phyloP scores from a whole-genome alignment of 306 rosid genomes.

The Senna tora region DNA sequence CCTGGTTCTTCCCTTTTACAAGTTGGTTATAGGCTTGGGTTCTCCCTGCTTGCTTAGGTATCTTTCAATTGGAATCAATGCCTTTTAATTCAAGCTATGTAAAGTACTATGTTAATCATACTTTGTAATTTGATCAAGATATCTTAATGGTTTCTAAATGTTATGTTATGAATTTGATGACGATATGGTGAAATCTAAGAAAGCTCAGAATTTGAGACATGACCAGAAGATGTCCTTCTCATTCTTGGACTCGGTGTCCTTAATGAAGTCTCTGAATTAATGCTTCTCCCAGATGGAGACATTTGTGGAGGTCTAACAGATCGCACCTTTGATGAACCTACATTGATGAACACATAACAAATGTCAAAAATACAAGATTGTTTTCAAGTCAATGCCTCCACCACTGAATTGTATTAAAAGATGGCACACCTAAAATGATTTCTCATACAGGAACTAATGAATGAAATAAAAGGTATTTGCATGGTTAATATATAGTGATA shows the following conservation, averaged over 20 bases:
- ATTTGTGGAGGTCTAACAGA: slow-evolving; percentile 74
- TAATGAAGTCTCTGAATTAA: slow-evolving; percentile 49
- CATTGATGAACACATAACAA: slow-evolving; percentile 36
- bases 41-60: too few species aligned
- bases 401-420: not conserved
- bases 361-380: slow-evolving; percentile 10
- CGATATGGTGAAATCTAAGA: slow-evolving; percentile 46
- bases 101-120: slow-evolving; percentile 35
- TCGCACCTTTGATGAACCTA: slow-evolving; percentile 66
- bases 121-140: slow-evolving; percentile 34
- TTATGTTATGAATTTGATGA: slow-evolving; percentile 28
- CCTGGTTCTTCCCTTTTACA: too few species aligned
- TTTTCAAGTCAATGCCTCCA: not conserved
- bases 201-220: slow-evolving; percentile 89
- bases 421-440: not conserved
- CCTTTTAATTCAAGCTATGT: slow-evolving; percentile 30
- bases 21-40: too few species aligned
- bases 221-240: slow-evolving; percentile 69
- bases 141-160: slow-evolving; percentile 31
- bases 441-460: not conserved
- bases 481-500: not conserved
- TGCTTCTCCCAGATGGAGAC: slow-evolving; percentile 45
- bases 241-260: slow-evolving; percentile 59
- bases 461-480: not conserved
- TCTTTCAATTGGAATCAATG: not conserved